These are phyloP conservation scores for Vanderwaltozyma yarrowii DNA, from an alignment of 805 yeast genomes.

Conservation along the genomic window DNA sequence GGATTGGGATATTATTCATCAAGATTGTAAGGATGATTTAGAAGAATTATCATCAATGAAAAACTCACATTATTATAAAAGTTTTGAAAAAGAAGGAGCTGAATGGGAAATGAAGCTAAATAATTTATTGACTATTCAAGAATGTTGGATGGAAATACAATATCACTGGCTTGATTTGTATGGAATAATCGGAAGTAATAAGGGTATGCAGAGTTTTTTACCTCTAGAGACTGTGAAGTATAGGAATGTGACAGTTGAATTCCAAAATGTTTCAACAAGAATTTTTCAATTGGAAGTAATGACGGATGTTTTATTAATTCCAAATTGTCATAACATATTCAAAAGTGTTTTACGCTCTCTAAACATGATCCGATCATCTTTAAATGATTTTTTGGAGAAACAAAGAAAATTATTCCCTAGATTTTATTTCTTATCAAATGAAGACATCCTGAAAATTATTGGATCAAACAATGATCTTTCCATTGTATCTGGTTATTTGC, in stretches of 20 bases:
- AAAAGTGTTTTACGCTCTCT: conserved; percentile 47
- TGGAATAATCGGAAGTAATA: conserved; percentile 58
- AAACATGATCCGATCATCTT: conserved; percentile 47
- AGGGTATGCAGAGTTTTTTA: conserved; percentile 49
- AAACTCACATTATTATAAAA: conserved; percentile 48
- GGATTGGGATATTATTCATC: conserved; percentile 58
- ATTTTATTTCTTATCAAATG: conserved; percentile 82
- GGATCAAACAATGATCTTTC: conserved; percentile 47
- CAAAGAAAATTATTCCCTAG: conserved; percentile 74
- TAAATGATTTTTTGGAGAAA: conserved; percentile 68
- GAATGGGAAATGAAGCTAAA: conserved; percentile 50
- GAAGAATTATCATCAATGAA: conserved; percentile 59
- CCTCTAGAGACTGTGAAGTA: conserved; percentile 66
- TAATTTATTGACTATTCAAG: conserved; percentile 41
- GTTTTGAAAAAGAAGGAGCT: conserved; percentile 48
- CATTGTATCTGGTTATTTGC: conserved; percentile 46
- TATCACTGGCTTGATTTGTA: conserved; percentile 80
- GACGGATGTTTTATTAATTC: conserved; percentile 43
- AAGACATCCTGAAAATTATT: conserved; percentile 72
- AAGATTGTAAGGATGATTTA: conserved; percentile 48
- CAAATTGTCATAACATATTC: conserved; percentile 39
- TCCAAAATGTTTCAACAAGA: conserved; percentile 40
- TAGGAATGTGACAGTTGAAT: conserved; percentile 50
- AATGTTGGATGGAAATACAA: conserved; percentile 75
- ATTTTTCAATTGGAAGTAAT: conserved; percentile 40